These are phyloP conservation scores for Argentina anserina DNA, from an alignment of 306 rosid genomes.

Conservation along the genomic window DNA sequence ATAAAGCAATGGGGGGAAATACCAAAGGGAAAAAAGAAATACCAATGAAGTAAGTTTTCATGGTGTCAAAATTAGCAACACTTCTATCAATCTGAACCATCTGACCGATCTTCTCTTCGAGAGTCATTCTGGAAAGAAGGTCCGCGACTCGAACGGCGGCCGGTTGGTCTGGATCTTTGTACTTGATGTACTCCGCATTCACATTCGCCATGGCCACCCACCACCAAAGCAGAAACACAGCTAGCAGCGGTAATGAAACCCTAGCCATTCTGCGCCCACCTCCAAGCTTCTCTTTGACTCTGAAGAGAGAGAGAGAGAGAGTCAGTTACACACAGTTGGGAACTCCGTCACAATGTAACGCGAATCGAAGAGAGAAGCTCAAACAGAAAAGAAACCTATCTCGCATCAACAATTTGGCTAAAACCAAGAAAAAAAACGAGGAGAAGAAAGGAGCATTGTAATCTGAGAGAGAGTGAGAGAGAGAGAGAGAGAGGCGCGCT, in stretches of 20 bases:
- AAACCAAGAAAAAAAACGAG: not conserved
- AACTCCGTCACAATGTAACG: not conserved
- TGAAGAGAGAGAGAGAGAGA: not conserved
- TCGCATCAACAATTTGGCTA: too few relatives aligned
- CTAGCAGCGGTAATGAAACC: conserved; percentile 29
- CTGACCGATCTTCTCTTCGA: conserved; percentile 96
- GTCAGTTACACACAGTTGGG: too few relatives aligned
- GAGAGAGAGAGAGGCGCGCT: not conserved
- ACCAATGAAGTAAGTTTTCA: conserved; percentile 77
- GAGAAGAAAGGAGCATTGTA: not conserved
- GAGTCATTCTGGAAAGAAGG: conserved; percentile 70
- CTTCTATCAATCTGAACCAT: conserved; percentile 93
- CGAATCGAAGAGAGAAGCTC: not conserved
- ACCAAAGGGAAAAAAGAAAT: too few relatives aligned
- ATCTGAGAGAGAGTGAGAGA: too few relatives aligned
- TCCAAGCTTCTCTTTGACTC: conserved; percentile 5
- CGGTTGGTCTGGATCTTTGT: conserved; percentile 72
- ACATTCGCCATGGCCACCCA: conserved; percentile 26
- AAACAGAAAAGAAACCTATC: too few relatives aligned
- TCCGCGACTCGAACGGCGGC: conserved; percentile 61
- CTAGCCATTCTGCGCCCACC: conserved; percentile 20
- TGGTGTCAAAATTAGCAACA: conserved; percentile 63
- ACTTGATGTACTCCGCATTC: conserved; percentile 51
- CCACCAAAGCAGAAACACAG: conserved; percentile 49
- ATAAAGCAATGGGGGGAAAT: not conserved